Percentiles rank a stretch among this genome's conserved stretches.
Conservation (phyloP, 2,329 filamentous ascomycete species). For the Trichoderma polysporum region DNA sequence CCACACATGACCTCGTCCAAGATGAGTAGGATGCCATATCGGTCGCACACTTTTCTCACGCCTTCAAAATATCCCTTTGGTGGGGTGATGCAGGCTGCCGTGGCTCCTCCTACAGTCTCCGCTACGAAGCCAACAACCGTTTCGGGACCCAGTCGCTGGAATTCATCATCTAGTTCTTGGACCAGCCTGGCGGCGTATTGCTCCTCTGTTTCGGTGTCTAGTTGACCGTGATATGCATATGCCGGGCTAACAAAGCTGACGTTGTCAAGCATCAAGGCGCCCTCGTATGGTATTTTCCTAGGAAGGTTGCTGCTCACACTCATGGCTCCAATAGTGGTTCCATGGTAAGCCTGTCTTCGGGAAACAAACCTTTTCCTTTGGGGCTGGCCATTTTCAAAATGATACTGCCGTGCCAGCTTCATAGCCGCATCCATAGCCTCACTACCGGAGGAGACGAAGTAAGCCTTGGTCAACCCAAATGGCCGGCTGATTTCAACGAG, state of each 20-base stretch:
- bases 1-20: conserved; percentile 78
- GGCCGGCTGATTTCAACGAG: conserved; percentile 39
- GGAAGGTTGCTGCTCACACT: conserved; percentile 61
- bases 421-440: conserved; percentile 49
- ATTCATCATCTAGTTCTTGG: conserved; percentile 65
- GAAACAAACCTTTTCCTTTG: conserved; percentile 42
- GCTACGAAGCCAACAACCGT: conserved; percentile 71
- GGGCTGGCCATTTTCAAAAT: conserved; percentile 40
- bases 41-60: conserved; percentile 66
- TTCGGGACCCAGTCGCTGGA: conserved; percentile 60
- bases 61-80: conserved; percentile 68
- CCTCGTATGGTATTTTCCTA: conserved; percentile 60
- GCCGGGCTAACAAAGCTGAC: conserved; percentile 65
- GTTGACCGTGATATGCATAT: conserved; percentile 61
- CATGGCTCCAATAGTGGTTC: conserved; percentile 61
- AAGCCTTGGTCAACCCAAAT: conserved; percentile 39
- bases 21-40: conserved; percentile 71
- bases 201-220: conserved; percentile 50
- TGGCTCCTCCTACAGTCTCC: conserved; percentile 70
- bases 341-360: conserved; percentile 47
- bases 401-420: conserved; percentile 52
- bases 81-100: conserved; percentile 65
- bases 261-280: conserved; percentile 36
- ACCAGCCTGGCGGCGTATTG: conserved; percentile 62
- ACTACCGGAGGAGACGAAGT: conserved; percentile 35